A percentile compares a stretch with the other conserved stretches of the same genome.
phyloP scores from a whole-genome alignment of 2,329 filamentous ascomycete species.

The Ceratocystis harringtonii region DNA sequence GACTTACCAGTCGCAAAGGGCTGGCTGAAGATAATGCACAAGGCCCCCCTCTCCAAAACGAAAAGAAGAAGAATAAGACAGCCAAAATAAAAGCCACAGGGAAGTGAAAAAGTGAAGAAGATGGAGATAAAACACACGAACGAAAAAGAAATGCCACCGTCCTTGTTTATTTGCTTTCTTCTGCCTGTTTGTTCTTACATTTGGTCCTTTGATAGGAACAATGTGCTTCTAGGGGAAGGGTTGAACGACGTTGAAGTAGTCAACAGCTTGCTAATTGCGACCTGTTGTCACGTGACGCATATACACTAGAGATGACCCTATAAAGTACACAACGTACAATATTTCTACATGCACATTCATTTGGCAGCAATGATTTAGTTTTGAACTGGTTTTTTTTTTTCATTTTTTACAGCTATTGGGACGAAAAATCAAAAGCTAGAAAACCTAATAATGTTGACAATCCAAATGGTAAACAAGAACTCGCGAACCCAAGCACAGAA shows the following conservation, averaged over 20 bases:
- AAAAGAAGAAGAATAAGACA: background rate
- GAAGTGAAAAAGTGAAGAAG: background rate
- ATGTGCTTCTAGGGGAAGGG: background rate
- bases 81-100: background rate
- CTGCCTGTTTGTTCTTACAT: background rate
- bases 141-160: background rate
- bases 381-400: conserved; percentile 14
- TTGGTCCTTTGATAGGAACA: background rate
- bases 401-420: conserved; percentile 6
- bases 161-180: background rate
- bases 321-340: too few species aligned
- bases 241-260: background rate
- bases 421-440: conserved; percentile 6
- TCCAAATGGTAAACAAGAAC: conserved; percentile 11
- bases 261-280: background rate
- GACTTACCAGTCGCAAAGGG: background rate
- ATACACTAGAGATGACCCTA: background rate
- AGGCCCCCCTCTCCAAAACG: background rate
- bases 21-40: background rate
- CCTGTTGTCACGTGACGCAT: background rate
- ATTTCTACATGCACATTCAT: background rate
- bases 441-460: conserved; percentile 10
- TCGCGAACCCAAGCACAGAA: conserved; percentile 12
- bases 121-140: background rate
- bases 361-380: background rate